These are phyloP conservation scores for Mercurialis annua DNA, from an alignment of 345 rosid species.

Conservation along the genomic window DNA sequence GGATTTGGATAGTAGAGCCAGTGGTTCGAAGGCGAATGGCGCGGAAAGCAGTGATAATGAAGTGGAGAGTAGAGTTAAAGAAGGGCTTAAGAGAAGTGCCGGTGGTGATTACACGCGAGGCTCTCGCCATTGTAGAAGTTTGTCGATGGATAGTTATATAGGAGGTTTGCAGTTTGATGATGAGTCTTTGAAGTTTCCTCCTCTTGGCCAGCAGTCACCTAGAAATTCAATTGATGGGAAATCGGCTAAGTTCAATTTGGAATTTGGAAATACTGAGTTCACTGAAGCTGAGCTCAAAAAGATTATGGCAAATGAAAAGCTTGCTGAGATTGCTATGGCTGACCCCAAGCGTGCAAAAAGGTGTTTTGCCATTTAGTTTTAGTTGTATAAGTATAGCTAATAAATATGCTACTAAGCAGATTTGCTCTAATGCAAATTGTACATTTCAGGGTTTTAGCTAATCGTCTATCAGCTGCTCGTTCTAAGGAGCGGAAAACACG, in stretches of 20 bases:
- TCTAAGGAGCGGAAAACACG: conserved; percentile 93
- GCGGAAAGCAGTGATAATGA: conserved; percentile 84
- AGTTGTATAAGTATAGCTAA: not conserved
- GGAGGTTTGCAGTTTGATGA: conserved; percentile 63
- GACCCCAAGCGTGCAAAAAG: conserved; percentile 93
- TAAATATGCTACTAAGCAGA: not conserved
- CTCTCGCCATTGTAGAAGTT: conserved; percentile 72
- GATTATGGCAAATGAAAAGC: conserved; percentile 89
- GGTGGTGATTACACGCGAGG: conserved; percentile 72
- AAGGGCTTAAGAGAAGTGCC: conserved; percentile 71
- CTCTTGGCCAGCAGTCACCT: conserved; percentile 74
- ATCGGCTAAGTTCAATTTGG: conserved; percentile 52
- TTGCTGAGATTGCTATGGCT: conserved; percentile 76
- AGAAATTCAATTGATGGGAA: conserved; percentile 64
- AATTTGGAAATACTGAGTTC: conserved; percentile 83
- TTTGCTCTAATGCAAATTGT: conserved; percentile 4
- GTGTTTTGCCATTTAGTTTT: conserved; percentile 24
- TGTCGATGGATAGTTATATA: conserved; percentile 91
- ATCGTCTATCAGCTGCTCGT: conserved; percentile 94
- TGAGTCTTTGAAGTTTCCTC: conserved; percentile 69
- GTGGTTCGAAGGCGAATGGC: conserved; percentile 81
- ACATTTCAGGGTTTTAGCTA: conserved; percentile 66
- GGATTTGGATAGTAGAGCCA: conserved; percentile 80
- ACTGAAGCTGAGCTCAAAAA: conserved; percentile 76
- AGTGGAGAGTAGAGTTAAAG: conserved; percentile 82